Evolutionary conservation across 2,329 filamentous ascomycete genomes (phyloP), one percentile per base, ranked within the genome.

Genomic region (Metarhizium anisopliae): DNA sequence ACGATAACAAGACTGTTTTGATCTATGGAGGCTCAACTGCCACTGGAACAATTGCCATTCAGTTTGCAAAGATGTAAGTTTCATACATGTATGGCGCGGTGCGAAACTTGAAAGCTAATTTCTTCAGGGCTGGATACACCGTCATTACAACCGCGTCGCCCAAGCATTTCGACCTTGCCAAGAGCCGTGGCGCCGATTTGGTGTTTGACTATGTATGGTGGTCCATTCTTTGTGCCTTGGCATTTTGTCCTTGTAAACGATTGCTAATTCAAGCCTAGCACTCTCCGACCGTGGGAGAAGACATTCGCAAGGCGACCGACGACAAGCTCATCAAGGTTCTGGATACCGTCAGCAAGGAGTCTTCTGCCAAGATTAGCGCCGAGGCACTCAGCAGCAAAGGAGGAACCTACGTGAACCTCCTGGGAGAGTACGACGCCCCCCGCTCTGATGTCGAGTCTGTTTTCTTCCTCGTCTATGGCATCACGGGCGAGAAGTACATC

Each of bases 21-120:
- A 71, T 80, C 3, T 71, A 70, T 50, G 77, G 77, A 1, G 78
- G 76, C 2, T 67, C 65, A 38, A 76, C 74, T 1, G 65, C 74
- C 0, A 71, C 67, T 0, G 77, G 76, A 0, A 73, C 72, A 1
- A 62, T 71, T 53, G 75, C 73, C 0, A 70, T 77, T 4, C 77
- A 80, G 59, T 50, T 78, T 14, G 60, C 74, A 16, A 70, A 65
- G 40, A 54, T 66, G 62, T 70, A 72, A 14, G 75, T 43, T 6
- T 2, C 6, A 16, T 43, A 18, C 8, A 14, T 13, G 32, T 8
- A 5, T 35, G 10, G 32, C 32, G 10, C 32, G 32, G 25, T 11
- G 10, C 10, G 10, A 35, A 2, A 1, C 10, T 35, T 6, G 32
- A 35, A 35, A 5, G 10, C 32, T 35, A 5, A 35, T 7, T 35